phyloP scores from a whole-genome alignment of 768 basidiomycete genomes.

The Candolleomyces eurysporus region DNA sequence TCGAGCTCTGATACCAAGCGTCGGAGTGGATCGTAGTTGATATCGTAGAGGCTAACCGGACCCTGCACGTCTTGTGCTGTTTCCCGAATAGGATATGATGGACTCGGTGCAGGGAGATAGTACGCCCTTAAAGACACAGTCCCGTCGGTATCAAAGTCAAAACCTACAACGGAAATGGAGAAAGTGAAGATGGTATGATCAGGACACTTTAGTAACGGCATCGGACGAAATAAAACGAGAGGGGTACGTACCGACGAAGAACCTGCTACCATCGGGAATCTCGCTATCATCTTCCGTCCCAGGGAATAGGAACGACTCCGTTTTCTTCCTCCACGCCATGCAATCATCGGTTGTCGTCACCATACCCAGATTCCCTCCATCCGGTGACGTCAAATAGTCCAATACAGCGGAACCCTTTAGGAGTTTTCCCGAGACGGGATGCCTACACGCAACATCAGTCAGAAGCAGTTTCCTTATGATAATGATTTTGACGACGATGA shows the following conservation, averaged over 20 bases:
- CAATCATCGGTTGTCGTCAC: conserved; percentile 20
- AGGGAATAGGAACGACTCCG: conserved; percentile 27
- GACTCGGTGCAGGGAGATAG: conserved; percentile 23
- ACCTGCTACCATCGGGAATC: conserved; percentile 20
- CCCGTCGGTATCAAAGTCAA: conserved; percentile 27
- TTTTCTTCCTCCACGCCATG: conserved; percentile 26
- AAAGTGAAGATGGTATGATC: background rate
- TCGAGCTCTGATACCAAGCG: conserved; percentile 22
- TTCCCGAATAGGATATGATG: background rate
- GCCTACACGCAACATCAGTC: conserved; percentile 13
- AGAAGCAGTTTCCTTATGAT: background rate
- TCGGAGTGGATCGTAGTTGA: conserved; percentile 20
- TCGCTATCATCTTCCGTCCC: conserved; percentile 13
- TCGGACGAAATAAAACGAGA: background rate
- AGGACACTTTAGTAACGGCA: background rate
- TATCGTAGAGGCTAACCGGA: conserved; percentile 21
- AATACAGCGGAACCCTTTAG: conserved; percentile 24
- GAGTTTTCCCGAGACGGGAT: conserved; percentile 24
- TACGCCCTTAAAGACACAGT: conserved; percentile 28
- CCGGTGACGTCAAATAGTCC: conserved; percentile 24
- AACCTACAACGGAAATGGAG: conserved; percentile 17
- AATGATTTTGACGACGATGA: background rate
- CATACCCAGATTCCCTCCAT: conserved; percentile 24
- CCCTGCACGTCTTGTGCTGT: conserved; percentile 3
- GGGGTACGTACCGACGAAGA: conserved; percentile 27